Percentiles rank a stretch among this genome's conserved stretches.
phyloP scores from a whole-genome alignment of 768 basidiomycete genomes.

The Mycena pura region DNA sequence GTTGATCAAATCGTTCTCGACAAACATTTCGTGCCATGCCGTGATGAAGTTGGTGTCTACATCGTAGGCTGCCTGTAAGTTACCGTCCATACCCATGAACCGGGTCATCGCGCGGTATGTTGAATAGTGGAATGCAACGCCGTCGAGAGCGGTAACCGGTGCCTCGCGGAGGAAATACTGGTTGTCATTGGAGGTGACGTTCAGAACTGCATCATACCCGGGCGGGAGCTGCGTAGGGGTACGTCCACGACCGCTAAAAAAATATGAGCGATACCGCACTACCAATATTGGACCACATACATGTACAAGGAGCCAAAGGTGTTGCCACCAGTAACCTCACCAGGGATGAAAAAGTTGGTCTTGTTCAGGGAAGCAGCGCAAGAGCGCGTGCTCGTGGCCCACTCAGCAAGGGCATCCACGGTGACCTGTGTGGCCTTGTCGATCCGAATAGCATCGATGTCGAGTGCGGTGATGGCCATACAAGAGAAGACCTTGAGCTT shows the following conservation, averaged over 20 bases:
- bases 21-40: constrained; percentile 92
- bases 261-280: not conserved
- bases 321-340: constrained; percentile 95
- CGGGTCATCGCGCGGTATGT: constrained; percentile 86
- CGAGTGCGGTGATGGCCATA: constrained; percentile 86
- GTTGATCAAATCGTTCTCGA: constrained; percentile 88
- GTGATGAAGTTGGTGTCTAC: constrained; percentile 82
- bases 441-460: constrained; percentile 93
- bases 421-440: constrained; percentile 95
- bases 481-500: constrained; percentile 84
- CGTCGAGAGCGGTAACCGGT: constrained; percentile 69
- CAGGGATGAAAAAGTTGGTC: constrained; percentile 88
- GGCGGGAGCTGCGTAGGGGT: constrained; percentile 74
- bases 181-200: constrained; percentile 62
- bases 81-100: constrained; percentile 96
- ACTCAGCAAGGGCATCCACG: constrained; percentile 77
- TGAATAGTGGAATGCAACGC: constrained; percentile 92
- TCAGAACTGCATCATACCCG: constrained; percentile 72
- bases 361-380: constrained; percentile 80
- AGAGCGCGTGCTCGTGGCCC: constrained; percentile 74
- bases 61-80: constrained; percentile 90
- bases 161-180: constrained; percentile 83
- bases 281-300: constrained; percentile 48
- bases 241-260: constrained; percentile 81
- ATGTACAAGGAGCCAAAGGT: constrained; percentile 87